Evolutionary conservation across 495 filamentous ascomycete species (phyloP).

Genomic region (Aspergillus baeticus): DNA sequence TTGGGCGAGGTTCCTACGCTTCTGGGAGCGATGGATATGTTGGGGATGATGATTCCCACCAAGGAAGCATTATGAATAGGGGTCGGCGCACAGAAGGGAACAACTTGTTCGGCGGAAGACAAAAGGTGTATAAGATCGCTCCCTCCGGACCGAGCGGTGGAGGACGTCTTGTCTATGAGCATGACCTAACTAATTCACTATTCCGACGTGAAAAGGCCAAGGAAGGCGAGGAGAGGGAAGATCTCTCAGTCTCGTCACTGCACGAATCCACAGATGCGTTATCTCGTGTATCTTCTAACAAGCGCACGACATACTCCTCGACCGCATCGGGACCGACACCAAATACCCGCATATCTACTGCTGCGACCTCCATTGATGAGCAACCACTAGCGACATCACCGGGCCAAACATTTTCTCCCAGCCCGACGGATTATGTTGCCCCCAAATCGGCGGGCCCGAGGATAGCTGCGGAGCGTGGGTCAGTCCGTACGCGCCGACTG

Average conservation of each 20-base stretch:
- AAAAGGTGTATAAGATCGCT: slow-evolving; percentile 93
- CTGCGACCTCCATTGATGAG: slow-evolving; percentile 89
- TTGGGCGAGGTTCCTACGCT: slow-evolving; percentile 49
- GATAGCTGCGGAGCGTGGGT: slow-evolving; percentile 45
- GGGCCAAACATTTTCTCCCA: slow-evolving; percentile 16
- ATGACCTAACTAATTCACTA: slow-evolving; percentile 74
- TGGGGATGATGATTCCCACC: slow-evolving; percentile 66
- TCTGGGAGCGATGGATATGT: slow-evolving; percentile 55
- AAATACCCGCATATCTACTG: slow-evolving; percentile 75
- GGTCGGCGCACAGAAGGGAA: slow-evolving; percentile 87
- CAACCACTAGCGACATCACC: slow-evolving; percentile 55
- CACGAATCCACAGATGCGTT: slow-evolving; percentile 57
- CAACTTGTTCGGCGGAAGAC: slow-evolving; percentile 89
- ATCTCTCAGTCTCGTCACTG: slow-evolving; percentile 4
- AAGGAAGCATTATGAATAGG: slow-evolving; percentile 78
- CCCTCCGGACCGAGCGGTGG: slow-evolving; percentile 42
- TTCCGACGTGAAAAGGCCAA: slow-evolving; percentile 72
- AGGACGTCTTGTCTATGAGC: slow-evolving; percentile 78
- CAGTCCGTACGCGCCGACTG: slow-evolving; percentile 68
- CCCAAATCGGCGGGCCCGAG: slow-evolving; percentile 31
- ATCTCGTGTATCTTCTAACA: slow-evolving; percentile 63
- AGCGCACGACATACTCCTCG: slow-evolving; percentile 84
- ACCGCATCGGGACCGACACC: slow-evolving; percentile 72
- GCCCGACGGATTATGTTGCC: background rate
- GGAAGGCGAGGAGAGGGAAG: slow-evolving; percentile 49